Evolutionary conservation across 805 yeast genomes (phyloP).

Genomic region (Yamadazyma paraphyllophila): DNA sequence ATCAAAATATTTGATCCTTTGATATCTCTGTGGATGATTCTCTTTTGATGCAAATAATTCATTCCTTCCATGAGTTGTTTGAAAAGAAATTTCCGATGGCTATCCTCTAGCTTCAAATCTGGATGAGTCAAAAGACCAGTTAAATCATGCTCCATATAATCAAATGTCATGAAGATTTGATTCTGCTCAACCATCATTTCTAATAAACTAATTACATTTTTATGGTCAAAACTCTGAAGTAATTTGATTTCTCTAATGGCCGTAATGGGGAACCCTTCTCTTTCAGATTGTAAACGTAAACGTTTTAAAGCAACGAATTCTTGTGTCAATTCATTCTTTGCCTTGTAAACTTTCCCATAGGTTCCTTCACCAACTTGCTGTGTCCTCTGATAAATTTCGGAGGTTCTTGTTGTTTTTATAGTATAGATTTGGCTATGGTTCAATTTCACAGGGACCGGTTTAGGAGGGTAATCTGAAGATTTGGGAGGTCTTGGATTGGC

Average conservation of each 20-base stretch:
- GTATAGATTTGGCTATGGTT: slow-evolving; percentile 32
- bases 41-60: slow-evolving; percentile 62
- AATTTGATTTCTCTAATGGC: slow-evolving; percentile 89
- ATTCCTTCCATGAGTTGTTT: slow-evolving; percentile 67
- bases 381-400: slow-evolving; percentile 60
- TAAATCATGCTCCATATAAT: slow-evolving; percentile 90
- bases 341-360: slow-evolving; percentile 93
- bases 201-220: slow-evolving; percentile 72
- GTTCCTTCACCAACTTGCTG: slow-evolving; percentile 99
- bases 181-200: slow-evolving; percentile 87
- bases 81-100: slow-evolving; percentile 66
- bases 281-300: slow-evolving; percentile 77
- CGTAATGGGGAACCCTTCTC: slow-evolving; percentile 95
- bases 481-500: slow-evolving; percentile 5
- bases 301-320: slow-evolving; percentile 83
- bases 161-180: slow-evolving; percentile 85
- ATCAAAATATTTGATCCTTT: slow-evolving; percentile 77
- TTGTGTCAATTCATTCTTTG: slow-evolving; percentile 65
- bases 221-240: slow-evolving; percentile 78
- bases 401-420: slow-evolving; percentile 24
- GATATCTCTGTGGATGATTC: slow-evolving; percentile 76
- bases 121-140: slow-evolving; percentile 84
- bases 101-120: slow-evolving; percentile 55
- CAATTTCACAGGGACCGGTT: slow-evolving; percentile 16
- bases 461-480: background rate